Evolutionary conservation across 345 rosid species (phyloP).

Genomic region (Euphorbia peplus): DNA sequence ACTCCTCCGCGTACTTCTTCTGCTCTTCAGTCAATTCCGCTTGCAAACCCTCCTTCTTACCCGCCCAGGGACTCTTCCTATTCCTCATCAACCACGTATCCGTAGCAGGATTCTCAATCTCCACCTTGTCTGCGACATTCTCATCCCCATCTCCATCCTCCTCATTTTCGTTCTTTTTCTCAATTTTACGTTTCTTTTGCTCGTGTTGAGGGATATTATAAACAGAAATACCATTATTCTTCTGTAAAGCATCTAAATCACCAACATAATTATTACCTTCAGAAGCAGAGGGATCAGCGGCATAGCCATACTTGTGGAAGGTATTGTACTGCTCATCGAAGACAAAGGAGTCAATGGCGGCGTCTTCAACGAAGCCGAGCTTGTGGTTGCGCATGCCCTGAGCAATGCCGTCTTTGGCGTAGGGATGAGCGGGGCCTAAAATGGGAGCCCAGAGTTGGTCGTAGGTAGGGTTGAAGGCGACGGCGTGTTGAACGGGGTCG

Average conservation of each 20-base stretch:
- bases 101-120: constrained; percentile 73
- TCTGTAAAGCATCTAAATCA: constrained; percentile 58
- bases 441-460: constrained; percentile 97
- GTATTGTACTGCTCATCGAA: constrained; percentile 95
- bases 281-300: constrained; percentile 70
- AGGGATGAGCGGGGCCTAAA: constrained; percentile 81
- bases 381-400: constrained; percentile 98
- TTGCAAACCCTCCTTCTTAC: constrained; percentile 82
- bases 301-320: constrained; percentile 82
- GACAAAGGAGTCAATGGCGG: constrained; percentile 70
- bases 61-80: constrained; percentile 92
- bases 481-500: constrained; percentile 72
- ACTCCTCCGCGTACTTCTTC: constrained; percentile 94
- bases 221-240: constrained; percentile 68
- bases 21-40: constrained; percentile 88
- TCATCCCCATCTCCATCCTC: constrained; percentile 32
- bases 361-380: constrained; percentile 94
- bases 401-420: constrained; percentile 90
- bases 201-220: constrained; percentile 76
- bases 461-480: constrained; percentile 72
- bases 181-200: constrained; percentile 73
- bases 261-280: constrained; percentile 67
- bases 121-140: constrained; percentile 39
- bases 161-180: constrained; percentile 47
- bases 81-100: constrained; percentile 81